Base-by-base conservation (phyloP, 2,329 filamentous ascomycete genomes). In the Trichoderma guizhouense region DNA sequence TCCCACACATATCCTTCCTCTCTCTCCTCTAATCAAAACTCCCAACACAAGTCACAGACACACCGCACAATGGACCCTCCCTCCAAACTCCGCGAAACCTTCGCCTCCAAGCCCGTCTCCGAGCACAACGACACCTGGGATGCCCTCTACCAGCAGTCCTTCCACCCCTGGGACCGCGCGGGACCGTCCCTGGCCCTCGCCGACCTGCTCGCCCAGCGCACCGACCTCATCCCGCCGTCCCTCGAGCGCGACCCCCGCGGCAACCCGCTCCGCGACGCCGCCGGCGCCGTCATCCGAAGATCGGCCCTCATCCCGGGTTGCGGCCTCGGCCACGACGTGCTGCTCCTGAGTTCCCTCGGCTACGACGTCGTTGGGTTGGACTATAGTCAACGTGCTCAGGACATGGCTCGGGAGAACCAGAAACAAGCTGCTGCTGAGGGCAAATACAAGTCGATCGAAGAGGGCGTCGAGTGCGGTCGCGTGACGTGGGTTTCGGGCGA, bases 291-390 rank as follows among this genome's bases (percentile, higher is more conserved):
- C 51, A 64, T 75, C 62, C 77, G 77, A 62, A 75, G 76, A 43
- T 79, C 76, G 43, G 93, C 91, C 1, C 84, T 97, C 9, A 91
- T 97, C 0, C 92, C 94, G 0, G 94, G 93, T 6, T 97, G 94
- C 80, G 94, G 94, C 0, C 87, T 88, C 61, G 94, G 94, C 6
- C 92, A 96, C 78, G 94, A 97, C 82, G 92, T 94, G 2, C 84
- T 93, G 11, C 84, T 97, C 47, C 86, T 97, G 58, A 88, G 90
- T 64, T 88, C 89, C 11, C 89, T 91, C 77, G 94, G 94, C 1
- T 96, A 93, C 79, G 91, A 97, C 81, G 89, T 90, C 1, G 90
- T 89, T 76, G 94, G 93, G 0, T 82, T 97, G 2, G 94, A 97
- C 78, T 86, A 88, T 70, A 90, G 90, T 58, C 77, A 83, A 9